phyloP scores from a whole-genome alignment of 2,329 filamentous ascomycete species.

The Cladosporium sphaerospermum region DNA sequence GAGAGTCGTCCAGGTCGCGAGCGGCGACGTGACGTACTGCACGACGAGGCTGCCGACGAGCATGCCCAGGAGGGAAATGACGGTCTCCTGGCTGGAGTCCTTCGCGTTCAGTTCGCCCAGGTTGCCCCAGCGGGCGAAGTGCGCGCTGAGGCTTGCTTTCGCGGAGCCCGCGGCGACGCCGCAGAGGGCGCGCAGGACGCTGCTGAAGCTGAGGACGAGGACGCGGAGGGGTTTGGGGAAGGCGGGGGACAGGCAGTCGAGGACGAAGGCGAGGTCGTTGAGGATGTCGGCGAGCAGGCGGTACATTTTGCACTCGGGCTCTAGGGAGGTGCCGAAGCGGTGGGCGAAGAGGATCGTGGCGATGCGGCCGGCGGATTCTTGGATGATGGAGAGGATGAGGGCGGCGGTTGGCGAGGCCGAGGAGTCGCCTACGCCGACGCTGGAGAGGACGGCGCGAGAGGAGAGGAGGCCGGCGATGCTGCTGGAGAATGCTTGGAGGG shows the following conservation, averaged over 20 bases:
- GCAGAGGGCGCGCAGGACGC: slow-evolving; percentile 63
- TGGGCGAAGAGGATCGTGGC: slow-evolving; percentile 85
- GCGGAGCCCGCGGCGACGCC: slow-evolving; percentile 85
- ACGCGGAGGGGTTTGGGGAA: slow-evolving; percentile 57
- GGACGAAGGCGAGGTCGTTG: slow-evolving; percentile 77
- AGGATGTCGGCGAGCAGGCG: slow-evolving; percentile 81
- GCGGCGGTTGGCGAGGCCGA: slow-evolving; percentile 72
- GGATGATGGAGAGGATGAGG: slow-evolving; percentile 73
- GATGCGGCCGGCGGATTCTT: slow-evolving; percentile 72
- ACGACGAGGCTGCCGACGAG: slow-evolving; percentile 78
- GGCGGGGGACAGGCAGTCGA: slow-evolving; percentile 75
- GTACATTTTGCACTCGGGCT: slow-evolving; percentile 87
- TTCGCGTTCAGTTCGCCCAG: slow-evolving; percentile 89
- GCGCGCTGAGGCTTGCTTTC: slow-evolving; percentile 84
- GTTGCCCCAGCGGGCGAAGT: slow-evolving; percentile 84
- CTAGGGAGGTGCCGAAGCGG: slow-evolving; percentile 71
- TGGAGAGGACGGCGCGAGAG: slow-evolving; percentile 69
- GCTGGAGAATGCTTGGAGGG: slow-evolving; percentile 76
- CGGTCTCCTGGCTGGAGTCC: slow-evolving; percentile 91
- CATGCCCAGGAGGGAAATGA: slow-evolving; percentile 84
- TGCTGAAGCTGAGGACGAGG: slow-evolving; percentile 52
- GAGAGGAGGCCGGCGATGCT: slow-evolving; percentile 75
- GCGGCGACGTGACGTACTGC: slow-evolving; percentile 62
- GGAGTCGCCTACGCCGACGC: slow-evolving; percentile 78
- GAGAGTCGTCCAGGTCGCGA: slow-evolving; percentile 68